Conservation (phyloP, 768 basidiomycete genomes). For the Suillus placidus region DNA sequence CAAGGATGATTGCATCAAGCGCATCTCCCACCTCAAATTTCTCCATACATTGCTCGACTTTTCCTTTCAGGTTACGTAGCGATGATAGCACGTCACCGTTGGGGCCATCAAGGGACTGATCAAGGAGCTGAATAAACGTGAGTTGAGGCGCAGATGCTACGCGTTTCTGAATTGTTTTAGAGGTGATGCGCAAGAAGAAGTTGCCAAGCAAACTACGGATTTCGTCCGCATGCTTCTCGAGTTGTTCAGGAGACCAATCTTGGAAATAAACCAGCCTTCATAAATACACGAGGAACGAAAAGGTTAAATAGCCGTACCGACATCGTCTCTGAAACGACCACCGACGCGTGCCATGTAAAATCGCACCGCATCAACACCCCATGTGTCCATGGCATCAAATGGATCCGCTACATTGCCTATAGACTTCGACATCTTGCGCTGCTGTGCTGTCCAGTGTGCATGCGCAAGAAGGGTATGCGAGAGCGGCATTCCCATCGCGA, state of each 20-base stretch:
- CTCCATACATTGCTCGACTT: conserved; percentile 40
- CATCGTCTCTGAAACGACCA: conserved; percentile 74
- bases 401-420: conserved; percentile 88
- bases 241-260: conserved; percentile 79
- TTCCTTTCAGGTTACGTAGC: conserved; percentile 12
- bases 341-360: conserved; percentile 82
- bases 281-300: no score
- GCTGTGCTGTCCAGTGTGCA: conserved; percentile 86
- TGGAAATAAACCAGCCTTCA: conserved; percentile 8
- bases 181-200: conserved; percentile 68
- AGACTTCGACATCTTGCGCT: conserved; percentile 89
- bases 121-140: background rate
- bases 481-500: conserved; percentile 66
- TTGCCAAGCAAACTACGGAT: conserved; percentile 76
- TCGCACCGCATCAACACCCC: conserved; percentile 73
- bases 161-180: conserved; percentile 47
- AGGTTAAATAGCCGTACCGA: conserved; percentile 49
- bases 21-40: conserved; percentile 54
- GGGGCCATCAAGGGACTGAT: background rate
- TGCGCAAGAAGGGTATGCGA: conserved; percentile 58
- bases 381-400: conserved; percentile 65
- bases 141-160: conserved; percentile 7
- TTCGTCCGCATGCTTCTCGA: conserved; percentile 62
- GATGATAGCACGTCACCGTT: conserved; percentile 9
- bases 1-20: conserved; percentile 49